Percentiles rank a stretch among this genome's conserved stretches.
Conservation (phyloP, 106 monocot species). For the Iris macrosiphon region DNA sequence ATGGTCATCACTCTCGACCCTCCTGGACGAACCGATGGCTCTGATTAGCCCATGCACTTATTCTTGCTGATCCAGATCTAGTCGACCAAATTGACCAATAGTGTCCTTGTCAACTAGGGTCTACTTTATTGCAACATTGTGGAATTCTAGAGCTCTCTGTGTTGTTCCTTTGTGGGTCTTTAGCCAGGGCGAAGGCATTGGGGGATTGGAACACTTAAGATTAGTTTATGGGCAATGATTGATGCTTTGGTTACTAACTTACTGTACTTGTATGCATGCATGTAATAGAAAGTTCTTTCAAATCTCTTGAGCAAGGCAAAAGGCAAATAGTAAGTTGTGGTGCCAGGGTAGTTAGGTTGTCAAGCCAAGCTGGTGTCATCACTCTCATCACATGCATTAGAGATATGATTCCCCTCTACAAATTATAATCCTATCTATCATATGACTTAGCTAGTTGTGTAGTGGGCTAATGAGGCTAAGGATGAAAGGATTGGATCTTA, state of each 20-base stretch:
- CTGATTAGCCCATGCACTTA: neutral
- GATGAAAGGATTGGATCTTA: neutral
- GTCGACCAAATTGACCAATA: neutral
- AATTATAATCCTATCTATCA: conserved; percentile 1
- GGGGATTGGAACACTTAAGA: neutral
- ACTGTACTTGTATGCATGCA: neutral
- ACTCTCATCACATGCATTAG: conserved; percentile 8
- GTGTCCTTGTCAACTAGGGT: neutral
- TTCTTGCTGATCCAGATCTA: neutral
- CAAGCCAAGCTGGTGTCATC: conserved; percentile 4
- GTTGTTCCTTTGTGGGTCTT: too few species aligned
- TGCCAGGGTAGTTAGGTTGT: neutral
- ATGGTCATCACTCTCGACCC: neutral
- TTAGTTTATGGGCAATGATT: conserved; percentile 9
- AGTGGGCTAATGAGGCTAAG: neutral
- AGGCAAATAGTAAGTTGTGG: neutral
- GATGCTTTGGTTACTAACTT: neutral
- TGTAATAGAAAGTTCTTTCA: neutral
- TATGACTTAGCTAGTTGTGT: neutral
- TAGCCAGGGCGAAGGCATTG: too few species aligned
- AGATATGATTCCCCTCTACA: neutral
- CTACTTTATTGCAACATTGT: neutral
- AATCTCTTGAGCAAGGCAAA: neutral
- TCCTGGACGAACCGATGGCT: neutral
- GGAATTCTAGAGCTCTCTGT: neutral